These are phyloP conservation scores for Fusarium liriodendri DNA, from an alignment of 2,329 filamentous ascomycete genomes.

Conservation along the genomic window DNA sequence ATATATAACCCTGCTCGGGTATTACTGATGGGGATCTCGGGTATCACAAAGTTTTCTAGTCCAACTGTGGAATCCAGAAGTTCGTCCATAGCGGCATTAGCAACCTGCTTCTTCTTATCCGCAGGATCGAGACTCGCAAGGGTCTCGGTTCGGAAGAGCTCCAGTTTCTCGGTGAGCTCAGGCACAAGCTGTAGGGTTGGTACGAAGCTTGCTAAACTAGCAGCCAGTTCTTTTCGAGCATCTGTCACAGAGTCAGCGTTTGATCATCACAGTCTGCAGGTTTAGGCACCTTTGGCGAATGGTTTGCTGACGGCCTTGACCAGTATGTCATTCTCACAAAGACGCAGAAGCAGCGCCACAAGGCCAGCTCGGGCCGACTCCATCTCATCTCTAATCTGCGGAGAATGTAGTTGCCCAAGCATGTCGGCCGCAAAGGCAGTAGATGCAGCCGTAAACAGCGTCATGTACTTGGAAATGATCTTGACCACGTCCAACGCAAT, in stretches of 20 bases:
- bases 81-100: constrained; percentile 64
- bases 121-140: constrained; percentile 66
- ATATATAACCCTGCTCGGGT: constrained; percentile 87
- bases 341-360: constrained; percentile 70
- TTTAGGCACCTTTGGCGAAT: constrained; percentile 61
- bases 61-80: constrained; percentile 68
- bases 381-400: constrained; percentile 66
- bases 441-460: constrained; percentile 64
- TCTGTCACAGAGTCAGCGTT: constrained; percentile 47
- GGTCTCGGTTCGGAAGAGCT: constrained; percentile 68
- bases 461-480: constrained; percentile 69
- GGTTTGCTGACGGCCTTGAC: constrained; percentile 64
- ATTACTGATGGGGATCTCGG: constrained; percentile 77
- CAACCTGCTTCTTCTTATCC: constrained; percentile 63
- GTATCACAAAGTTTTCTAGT: constrained; percentile 64
- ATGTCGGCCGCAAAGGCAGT: constrained; percentile 61
- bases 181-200: constrained; percentile 68
- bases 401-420: constrained; percentile 57
- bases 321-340: constrained; percentile 70
- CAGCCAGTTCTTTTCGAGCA: constrained; percentile 60
- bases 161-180: constrained; percentile 64
- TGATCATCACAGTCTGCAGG: neutral
- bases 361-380: constrained; percentile 71
- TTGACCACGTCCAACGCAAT: constrained; percentile 63
- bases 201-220: constrained; percentile 65